Evolutionary conservation across 371 early-diverging fungal genomes (phyloP), one percentile per base, ranked within the genome.

Genomic region (Capillidium heterosporum): DNA sequence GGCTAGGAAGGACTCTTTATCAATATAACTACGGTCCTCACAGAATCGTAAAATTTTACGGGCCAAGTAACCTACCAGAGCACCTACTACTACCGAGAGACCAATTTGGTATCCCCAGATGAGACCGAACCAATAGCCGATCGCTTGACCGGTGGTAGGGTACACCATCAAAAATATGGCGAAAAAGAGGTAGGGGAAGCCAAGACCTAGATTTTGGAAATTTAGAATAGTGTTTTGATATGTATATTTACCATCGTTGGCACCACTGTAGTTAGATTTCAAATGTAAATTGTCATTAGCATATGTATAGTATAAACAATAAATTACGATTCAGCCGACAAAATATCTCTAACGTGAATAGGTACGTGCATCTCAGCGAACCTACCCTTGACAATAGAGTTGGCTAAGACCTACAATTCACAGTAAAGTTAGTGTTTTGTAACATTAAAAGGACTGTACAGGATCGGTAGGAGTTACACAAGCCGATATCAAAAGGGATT

Each of bases 391-490:
- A 96, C 82, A 21, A 96, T 84, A 1, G 87, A 83, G 71, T 88
- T 91, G 56, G 95, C 87, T 51, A 97, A 65, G 4, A 97, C 69
- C 74, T 74, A 56, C 7, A n/a, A 17, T n/a, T n/a, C n/a, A 7
- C 13, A 44, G 7, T 44, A 44, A n/a, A 19, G 19, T 21, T 44
- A n/a, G 7, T n/a, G 13, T 7, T 17, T 7, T 44, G 21, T 7
- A 44, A n/a, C 46, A 44, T 44, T 23, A 42, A 17, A 32, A 32
- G 23, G n/a, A 47, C 51, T 67, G 63, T 71, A 76, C 93, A 0
- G 96, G 95, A 73, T 98, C 96, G 0, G 96, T 98, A 0, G 96
- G 95, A 4, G 93, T 85, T 5, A 92, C 67, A 59, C 91, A 89
- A 0, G 94, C 85, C 15, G 86, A 88, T 57, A 95, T 73, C 4